phyloP scores from a whole-genome alignment of 202 grass and related monocot species.

The Cymbopogon flexuosus region DNA sequence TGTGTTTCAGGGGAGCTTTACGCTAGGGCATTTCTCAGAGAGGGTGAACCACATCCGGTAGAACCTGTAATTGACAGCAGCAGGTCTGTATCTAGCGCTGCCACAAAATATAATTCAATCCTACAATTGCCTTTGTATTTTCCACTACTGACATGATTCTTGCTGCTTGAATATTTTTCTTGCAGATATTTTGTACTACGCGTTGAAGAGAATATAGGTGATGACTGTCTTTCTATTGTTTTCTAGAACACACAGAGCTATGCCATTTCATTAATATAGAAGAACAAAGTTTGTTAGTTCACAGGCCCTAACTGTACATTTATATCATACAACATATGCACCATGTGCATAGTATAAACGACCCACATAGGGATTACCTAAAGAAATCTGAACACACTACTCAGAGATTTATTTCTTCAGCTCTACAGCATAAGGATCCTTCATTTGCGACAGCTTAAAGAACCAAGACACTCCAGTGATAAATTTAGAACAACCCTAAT shows the following conservation, averaged over 20 bases:
- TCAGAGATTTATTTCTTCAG: not conserved
- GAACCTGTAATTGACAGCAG: constrained; percentile 95
- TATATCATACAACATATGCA: not conserved
- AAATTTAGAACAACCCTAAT: not conserved
- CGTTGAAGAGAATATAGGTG: constrained; percentile 93
- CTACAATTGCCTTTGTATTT: not conserved
- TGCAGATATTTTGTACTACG: constrained; percentile 97
- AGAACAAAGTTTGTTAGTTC: not conserved
- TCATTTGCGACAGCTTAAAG: not conserved
- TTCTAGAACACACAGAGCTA: not conserved
- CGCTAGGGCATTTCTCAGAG: constrained; percentile 80
- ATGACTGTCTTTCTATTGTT: constrained; percentile 21
- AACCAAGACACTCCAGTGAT: not conserved
- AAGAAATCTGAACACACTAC: not conserved
- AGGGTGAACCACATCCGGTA: constrained; percentile 81
- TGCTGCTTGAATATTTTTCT: constrained; percentile 19
- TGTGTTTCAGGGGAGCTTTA: constrained; percentile 76
- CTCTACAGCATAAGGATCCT: not conserved
- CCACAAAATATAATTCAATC: not conserved
- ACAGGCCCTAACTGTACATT: not conserved
- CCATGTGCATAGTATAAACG: not conserved
- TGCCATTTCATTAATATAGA: not conserved
- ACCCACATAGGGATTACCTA: not conserved
- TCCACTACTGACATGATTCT: constrained; percentile 25
- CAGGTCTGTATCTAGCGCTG: constrained; percentile 46